Base-by-base conservation (phyloP, 352 stramenopile species). In the Elongisporangium anandrum region DNA sequence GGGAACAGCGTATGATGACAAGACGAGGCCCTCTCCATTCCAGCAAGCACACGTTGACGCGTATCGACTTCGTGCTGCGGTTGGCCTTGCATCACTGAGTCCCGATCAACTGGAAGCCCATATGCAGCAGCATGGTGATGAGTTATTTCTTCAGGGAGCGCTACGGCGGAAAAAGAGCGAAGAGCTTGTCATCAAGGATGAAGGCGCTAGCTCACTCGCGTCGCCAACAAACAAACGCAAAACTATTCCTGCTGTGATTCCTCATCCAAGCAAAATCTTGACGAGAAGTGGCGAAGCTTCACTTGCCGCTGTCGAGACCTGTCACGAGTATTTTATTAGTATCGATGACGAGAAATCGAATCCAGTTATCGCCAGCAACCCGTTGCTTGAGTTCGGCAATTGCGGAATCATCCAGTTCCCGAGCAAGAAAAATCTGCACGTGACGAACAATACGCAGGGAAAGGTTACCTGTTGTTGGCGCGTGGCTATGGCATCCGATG, bases 21-120 rank as follows among this genome's bases (percentile, higher is more conserved):
- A 95, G 53, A 78, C 89, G 22, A 79, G 94, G 2, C 92, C 94
- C 9, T 93, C 92, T 26, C 93, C 93, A 2, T 94, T 98, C 29
- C 79, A 96, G 50, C 86, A 97, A 49, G 85, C 87, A 10, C 94
- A 98, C 57, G 64, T 98, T n/a, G 81, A 97, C 50, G 87, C 87
- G 0, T 93, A 95, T 64, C 74, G 85, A 6, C 47, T 80, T 48
- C 78, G 85, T 16, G 66, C 58, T 4, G 69, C 70, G 16, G 61
- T 63, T 26, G 88, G 88, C 3, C 69, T 95, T n/a, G 88, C 71
- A 2, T 57, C 70, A 0, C 67, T 96, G 45, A 92, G 73, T 56
- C 90, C 89, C 0, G 85, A 97, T 61, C 81, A 97, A 55, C 59
- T 97, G 19, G 82, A 95, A 51, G 76, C 68, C 5, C 85, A 90